Evolutionary conservation across 805 yeast genomes (phyloP), one percentile per base, ranked within the genome.

Genomic region (Cyberlindnera lachancei): DNA sequence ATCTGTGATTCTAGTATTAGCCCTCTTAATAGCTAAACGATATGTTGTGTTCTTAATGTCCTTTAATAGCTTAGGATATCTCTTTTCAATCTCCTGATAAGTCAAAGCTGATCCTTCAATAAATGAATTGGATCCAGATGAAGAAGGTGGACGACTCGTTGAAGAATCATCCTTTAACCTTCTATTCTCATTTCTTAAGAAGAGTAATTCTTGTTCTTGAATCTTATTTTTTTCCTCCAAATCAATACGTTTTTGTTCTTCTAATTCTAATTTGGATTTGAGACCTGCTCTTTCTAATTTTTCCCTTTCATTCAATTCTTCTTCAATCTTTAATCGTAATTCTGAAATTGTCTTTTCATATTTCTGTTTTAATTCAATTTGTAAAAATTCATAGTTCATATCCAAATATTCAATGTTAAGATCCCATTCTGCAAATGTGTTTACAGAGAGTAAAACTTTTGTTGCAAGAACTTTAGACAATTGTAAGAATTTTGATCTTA

Each of bases 81-180:
- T 23, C 14, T 7, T 26, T 18, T 41, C 39, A n/a, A 41, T 25
- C 1, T 31, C 34, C 22, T 35, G 29, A 24, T 30, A 40, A 4
- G 31, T 35, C 12, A 40, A 7, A 4, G n/a, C 14, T 21, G 20
- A 19, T 21, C 17, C 16, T 13, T 28, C 26, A 11, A 15, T n/a
- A n/a, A n/a, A n/a, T n/a, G n/a, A n/a, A n/a, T n/a, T n/a, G n/a
- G n/a, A n/a, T n/a, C n/a, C n/a, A n/a, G n/a, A n/a, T n/a, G n/a
- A n/a, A n/a, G n/a, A n/a, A n/a, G n/a, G n/a, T n/a, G n/a, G n/a
- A n/a, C n/a, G n/a, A n/a, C n/a, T n/a, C n/a, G n/a, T n/a, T n/a
- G n/a, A n/a, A n/a, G n/a, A n/a, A n/a, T 23, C 34, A 4, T 34
- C 29, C 23, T 30, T 34, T 30, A 40, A 27, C 2, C 25, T 9